Evolutionary conservation across 192 early-diverging fungal genomes (phyloP).

Genomic region (Coemansia sp.): DNA sequence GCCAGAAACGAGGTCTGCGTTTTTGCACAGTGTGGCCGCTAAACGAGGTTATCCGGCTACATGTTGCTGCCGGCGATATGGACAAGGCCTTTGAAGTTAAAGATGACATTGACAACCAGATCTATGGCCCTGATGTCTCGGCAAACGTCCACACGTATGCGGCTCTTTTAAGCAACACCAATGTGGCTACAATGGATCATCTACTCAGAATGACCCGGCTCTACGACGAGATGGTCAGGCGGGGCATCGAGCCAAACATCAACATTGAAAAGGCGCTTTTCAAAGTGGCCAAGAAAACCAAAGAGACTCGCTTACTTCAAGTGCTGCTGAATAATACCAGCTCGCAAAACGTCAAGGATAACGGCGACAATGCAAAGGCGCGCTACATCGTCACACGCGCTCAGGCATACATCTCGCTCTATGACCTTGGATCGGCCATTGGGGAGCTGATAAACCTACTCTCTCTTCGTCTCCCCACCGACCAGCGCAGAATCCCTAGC

Average conservation of each 20-base stretch:
- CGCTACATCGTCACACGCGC: conserved; percentile 21
- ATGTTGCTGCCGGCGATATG: conserved; percentile 16
- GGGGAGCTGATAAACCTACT: conserved; percentile 27
- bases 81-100: conserved; percentile 28
- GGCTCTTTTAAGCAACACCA: conserved; percentile 33
- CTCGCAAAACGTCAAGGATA: neutral
- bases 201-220: conserved; percentile 13
- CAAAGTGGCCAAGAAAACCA: conserved; percentile 5
- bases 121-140: conserved; percentile 10
- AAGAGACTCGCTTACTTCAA: conserved; percentile 17
- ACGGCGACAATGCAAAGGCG: conserved; percentile 11
- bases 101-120: conserved; percentile 16
- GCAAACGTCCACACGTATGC: conserved; percentile 33
- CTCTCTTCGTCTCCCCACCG: conserved; percentile 26
- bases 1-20: conserved; percentile 2
- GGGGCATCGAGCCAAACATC: conserved; percentile 18
- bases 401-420: conserved; percentile 24
- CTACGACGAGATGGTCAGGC: conserved; percentile 42
- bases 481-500: conserved; percentile 20
- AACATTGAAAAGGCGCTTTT: conserved; percentile 32
- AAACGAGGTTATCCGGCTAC: conserved; percentile 40
- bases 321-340: conserved; percentile 15
- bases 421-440: conserved; percentile 3
- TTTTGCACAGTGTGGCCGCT: conserved; percentile 12
- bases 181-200: conserved; percentile 6